Base-by-base conservation (phyloP, 2,329 filamentous ascomycete species). In the Diaporthe sp. region DNA sequence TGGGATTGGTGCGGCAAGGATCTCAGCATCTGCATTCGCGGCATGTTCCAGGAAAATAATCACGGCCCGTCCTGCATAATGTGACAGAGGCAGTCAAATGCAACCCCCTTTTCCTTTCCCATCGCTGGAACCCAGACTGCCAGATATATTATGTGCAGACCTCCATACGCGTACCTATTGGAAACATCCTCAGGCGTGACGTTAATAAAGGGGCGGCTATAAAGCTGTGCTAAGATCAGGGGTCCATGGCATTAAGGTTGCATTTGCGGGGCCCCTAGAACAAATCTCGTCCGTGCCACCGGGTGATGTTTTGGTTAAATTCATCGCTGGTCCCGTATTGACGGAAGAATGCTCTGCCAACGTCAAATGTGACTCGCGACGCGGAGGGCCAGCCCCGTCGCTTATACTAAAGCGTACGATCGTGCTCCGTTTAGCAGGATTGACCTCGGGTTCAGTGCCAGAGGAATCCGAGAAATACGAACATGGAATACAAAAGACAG, bases 261-360 rank as follows among this genome's bases (percentile, higher is more conserved):
- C 64, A 52, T 52, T 54, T 13, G 33, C 30, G 42, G 30, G 42
- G 61, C 45, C 22, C 61, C 38, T 52, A 67, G 13, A 52, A 67
- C 64, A 67, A 67, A 25, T 52, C 22, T 52, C 13, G 45, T 67
- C 45, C 45, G 45, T 67, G 64, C 64, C 33, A 52, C 33, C 28
- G 30, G 64, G 33, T 22, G 45, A 38, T 67, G 64, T 52, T 67
- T 67, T 52, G 64, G 64, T 52, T 67, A 67, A 67, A 67, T 52
- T 38, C 64, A 22, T 9, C n/a, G 47, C 45, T 67, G 47, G 33
- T 67, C 61, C 61, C 45, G 45, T 67, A 38, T 67, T 38, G 61
- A 67, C 61, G 61, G 61, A 67, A 67, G 45, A 67, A 52, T 67
- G 30, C 8, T 52, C 33, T 30, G 8, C 45, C 33, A 38, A 52